Conservation (phyloP, 2,329 filamentous ascomycete genomes). For the Colletotrichum phormii region DNA sequence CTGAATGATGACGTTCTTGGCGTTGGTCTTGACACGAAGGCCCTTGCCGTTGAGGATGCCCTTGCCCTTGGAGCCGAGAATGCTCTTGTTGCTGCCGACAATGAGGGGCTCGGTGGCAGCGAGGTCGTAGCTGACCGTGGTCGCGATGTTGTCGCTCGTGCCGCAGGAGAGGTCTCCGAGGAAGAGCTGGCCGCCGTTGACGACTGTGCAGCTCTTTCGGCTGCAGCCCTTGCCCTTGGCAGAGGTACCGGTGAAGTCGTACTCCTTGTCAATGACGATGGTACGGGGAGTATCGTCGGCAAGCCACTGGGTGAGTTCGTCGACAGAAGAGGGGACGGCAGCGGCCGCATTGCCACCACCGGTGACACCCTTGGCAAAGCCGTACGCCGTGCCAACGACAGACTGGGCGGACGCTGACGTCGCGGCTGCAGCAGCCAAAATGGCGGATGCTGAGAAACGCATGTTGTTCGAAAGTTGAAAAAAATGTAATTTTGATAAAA, state of each 20-base stretch:
- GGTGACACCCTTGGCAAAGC: constrained; percentile 55
- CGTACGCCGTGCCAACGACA: constrained; percentile 45
- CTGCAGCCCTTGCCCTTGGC: constrained; percentile 42
- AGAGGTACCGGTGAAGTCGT: constrained; percentile 42
- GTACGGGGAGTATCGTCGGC: constrained; percentile 43
- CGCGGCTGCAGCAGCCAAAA: constrained; percentile 32
- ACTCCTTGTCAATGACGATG: constrained; percentile 43
- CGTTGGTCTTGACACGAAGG: constrained; percentile 55
- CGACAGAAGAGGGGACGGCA: constrained; percentile 54
- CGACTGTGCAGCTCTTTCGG: constrained; percentile 38
- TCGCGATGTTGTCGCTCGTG: constrained; percentile 37
- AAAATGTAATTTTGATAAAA: not conserved
- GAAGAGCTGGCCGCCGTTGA: constrained; percentile 42
- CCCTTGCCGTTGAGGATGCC: constrained; percentile 51
- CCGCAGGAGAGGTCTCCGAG: constrained; percentile 29
- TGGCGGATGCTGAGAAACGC: constrained; percentile 51
- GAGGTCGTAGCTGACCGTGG: constrained; percentile 44
- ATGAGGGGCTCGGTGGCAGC: constrained; percentile 40
- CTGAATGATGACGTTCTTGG: constrained; percentile 62
- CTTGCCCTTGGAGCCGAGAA: constrained; percentile 41
- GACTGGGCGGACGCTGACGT: constrained; percentile 41
- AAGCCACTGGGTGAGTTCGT: constrained; percentile 53
- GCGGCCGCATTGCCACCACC: constrained; percentile 62
- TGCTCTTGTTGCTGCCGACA: constrained; percentile 45
- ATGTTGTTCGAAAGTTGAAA: constrained; percentile 16